These are phyloP conservation scores for Colletotrichum brevisporum DNA, from an alignment of 2,329 filamentous ascomycete species.

Conservation along the genomic window DNA sequence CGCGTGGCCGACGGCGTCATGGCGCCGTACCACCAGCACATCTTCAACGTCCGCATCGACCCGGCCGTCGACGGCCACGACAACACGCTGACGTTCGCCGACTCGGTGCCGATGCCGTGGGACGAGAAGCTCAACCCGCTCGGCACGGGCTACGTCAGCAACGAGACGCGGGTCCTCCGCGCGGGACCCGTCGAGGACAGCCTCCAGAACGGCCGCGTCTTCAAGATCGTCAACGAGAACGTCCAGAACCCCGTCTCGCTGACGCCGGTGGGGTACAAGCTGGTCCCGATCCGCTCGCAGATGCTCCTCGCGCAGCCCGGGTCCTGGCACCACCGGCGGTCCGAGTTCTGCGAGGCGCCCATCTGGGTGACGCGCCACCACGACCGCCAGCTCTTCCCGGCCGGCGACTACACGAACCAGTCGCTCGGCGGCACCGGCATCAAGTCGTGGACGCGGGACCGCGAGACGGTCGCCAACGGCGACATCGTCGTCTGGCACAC, in stretches of 20 bases:
- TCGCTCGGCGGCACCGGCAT: slow-evolving; percentile 50
- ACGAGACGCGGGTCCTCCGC: slow-evolving; percentile 55
- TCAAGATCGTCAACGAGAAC: slow-evolving; percentile 54
- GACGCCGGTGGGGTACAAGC: slow-evolving; percentile 52
- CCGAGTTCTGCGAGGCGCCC: slow-evolving; percentile 53
- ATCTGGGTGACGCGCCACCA: slow-evolving; percentile 54
- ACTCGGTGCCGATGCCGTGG: slow-evolving; percentile 43
- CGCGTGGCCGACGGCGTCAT: slow-evolving; percentile 71
- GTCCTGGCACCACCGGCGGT: slow-evolving; percentile 50
- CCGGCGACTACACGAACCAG: slow-evolving; percentile 56
- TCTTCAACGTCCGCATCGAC: slow-evolving; percentile 71
- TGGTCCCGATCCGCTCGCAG: slow-evolving; percentile 47
- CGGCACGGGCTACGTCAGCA: slow-evolving; percentile 46
- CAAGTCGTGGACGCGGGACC: slow-evolving; percentile 63
- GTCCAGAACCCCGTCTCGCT: slow-evolving; percentile 49
- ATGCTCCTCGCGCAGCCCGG: slow-evolving; percentile 45
- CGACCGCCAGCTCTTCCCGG: slow-evolving; percentile 55
- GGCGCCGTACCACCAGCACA: slow-evolving; percentile 74
- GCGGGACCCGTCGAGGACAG: slow-evolving; percentile 59
- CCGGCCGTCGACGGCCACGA: slow-evolving; percentile 67
- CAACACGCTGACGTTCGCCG: slow-evolving; percentile 58
- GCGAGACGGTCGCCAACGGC: slow-evolving; percentile 64
- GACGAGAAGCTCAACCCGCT: slow-evolving; percentile 19
- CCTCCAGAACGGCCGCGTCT: slow-evolving; percentile 55
- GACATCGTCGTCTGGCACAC: slow-evolving; percentile 67